Conservation (phyloP, 768 basidiomycete species). For the Boletus speciosus region DNA sequence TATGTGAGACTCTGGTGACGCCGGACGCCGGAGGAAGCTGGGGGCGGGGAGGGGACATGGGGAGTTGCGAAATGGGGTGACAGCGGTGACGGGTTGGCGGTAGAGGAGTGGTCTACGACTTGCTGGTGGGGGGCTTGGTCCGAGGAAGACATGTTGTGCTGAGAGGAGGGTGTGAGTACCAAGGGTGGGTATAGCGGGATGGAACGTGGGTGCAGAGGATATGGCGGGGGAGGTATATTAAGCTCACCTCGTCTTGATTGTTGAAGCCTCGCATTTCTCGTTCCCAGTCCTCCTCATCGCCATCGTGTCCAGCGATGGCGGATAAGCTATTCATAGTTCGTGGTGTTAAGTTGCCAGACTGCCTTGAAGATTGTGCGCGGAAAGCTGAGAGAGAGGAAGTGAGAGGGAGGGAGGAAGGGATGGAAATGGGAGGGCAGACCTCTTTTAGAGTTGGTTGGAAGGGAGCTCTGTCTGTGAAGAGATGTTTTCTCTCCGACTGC, state of each 20-base stretch:
- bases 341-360: slow-evolving; percentile 61
- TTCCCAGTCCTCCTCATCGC: slow-evolving; percentile 88
- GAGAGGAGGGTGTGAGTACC: slow-evolving; percentile 14
- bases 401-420: background rate
- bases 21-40: slow-evolving; percentile 66
- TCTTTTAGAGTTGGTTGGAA: slow-evolving; percentile 77
- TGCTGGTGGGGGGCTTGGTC: slow-evolving; percentile 43
- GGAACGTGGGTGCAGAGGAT: background rate
- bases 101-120: slow-evolving; percentile 44
- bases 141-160: slow-evolving; percentile 23
- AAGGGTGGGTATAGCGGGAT: background rate
- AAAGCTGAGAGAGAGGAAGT: slow-evolving; percentile 39
- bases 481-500: slow-evolving; percentile 81
- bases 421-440: slow-evolving; percentile 39
- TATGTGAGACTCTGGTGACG: slow-evolving; percentile 79
- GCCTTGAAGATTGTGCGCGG: slow-evolving; percentile 46
- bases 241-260: slow-evolving; percentile 64
- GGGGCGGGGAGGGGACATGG: slow-evolving; percentile 65
- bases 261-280: slow-evolving; percentile 54
- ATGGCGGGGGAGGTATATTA: background rate
- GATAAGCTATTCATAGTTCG: slow-evolving; percentile 78
- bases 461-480: slow-evolving; percentile 75
- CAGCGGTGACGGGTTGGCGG: slow-evolving; percentile 47
- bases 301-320: slow-evolving; percentile 82
- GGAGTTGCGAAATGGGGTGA: slow-evolving; percentile 56